Conservation (phyloP, 192 early-diverging fungal genomes). For the Backusella mclennaniae region DNA sequence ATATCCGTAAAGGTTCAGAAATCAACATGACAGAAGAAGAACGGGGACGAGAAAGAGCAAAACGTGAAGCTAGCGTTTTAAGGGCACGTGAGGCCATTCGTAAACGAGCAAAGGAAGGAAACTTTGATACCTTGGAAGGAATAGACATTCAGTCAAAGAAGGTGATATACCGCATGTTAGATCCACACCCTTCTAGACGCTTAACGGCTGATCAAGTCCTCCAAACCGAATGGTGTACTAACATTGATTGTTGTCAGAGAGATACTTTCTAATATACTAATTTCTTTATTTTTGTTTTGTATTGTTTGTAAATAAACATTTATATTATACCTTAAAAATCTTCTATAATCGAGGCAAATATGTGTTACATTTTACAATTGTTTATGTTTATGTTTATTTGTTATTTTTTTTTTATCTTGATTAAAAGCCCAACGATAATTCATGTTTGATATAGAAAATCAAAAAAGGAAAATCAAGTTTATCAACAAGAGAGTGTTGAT, state of each 20-base stretch:
- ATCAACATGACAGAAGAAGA: conserved; percentile 12
- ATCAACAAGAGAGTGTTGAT: too few relatives aligned
- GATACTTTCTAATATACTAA: background rate
- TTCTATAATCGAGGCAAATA: background rate
- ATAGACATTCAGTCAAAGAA: conserved; percentile 7
- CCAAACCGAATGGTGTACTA: conserved; percentile 15
- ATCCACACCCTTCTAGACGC: conserved; percentile 8
- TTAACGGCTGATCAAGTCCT: conserved; percentile 10
- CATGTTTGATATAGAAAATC: background rate
- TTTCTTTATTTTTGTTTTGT: conserved; percentile 1
- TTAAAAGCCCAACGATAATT: background rate
- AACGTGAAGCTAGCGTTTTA: conserved; percentile 11
- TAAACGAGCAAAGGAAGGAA: conserved; percentile 13
- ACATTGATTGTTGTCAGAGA: conserved; percentile 16
- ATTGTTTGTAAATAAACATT: conserved; percentile 3
- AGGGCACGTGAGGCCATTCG: conserved; percentile 10
- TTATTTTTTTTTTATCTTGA: background rate
- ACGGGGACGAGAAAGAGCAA: conserved; percentile 10
- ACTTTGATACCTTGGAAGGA: conserved; percentile 15
- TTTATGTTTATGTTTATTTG: background rate
- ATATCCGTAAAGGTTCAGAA: conserved; percentile 9
- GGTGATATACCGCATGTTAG: conserved; percentile 23
- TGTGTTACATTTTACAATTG: background rate
- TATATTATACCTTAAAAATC: background rate
- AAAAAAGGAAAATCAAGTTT: background rate